phyloP scores from a whole-genome alignment of 1,284 basidiomycete species.

The Volvariella surrecta region DNA sequence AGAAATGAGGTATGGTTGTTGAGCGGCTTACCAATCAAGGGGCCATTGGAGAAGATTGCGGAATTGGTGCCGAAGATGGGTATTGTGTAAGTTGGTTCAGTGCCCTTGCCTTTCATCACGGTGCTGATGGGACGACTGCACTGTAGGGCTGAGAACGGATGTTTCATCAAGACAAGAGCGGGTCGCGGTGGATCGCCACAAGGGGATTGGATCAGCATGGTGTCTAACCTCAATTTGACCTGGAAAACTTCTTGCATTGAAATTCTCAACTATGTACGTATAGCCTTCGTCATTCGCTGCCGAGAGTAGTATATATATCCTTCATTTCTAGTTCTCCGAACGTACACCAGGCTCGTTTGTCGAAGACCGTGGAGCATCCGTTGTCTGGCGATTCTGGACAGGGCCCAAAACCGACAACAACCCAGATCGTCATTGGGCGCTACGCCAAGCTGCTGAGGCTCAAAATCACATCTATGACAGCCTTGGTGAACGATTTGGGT shows the following conservation, averaged over 20 bases:
- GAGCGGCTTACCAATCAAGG: conserved; percentile 62
- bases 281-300: neutral
- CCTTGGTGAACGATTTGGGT: conserved; percentile 71
- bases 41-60: conserved; percentile 56
- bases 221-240: conserved; percentile 67
- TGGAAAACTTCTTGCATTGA: conserved; percentile 78
- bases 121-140: conserved; percentile 2
- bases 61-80: conserved; percentile 59
- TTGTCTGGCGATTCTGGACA: conserved; percentile 81
- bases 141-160: conserved; percentile 76
- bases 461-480: conserved; percentile 88
- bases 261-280: conserved; percentile 71
- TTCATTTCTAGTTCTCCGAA: conserved; percentile 63
- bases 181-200: conserved; percentile 20
- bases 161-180: conserved; percentile 62
- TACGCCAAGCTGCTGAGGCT: conserved; percentile 80
- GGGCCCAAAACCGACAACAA: conserved; percentile 36
- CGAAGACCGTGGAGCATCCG: conserved; percentile 77
- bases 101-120: conserved; percentile 1
- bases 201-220: conserved; percentile 68
- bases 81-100: conserved; percentile 48
- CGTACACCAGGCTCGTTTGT: conserved; percentile 81
- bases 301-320: neutral
- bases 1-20: conserved; percentile 79
- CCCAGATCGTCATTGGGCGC: conserved; percentile 67